Evolutionary conservation across 805 yeast genomes (phyloP).

Genomic region (Cyberlindnera suaveolens): DNA sequence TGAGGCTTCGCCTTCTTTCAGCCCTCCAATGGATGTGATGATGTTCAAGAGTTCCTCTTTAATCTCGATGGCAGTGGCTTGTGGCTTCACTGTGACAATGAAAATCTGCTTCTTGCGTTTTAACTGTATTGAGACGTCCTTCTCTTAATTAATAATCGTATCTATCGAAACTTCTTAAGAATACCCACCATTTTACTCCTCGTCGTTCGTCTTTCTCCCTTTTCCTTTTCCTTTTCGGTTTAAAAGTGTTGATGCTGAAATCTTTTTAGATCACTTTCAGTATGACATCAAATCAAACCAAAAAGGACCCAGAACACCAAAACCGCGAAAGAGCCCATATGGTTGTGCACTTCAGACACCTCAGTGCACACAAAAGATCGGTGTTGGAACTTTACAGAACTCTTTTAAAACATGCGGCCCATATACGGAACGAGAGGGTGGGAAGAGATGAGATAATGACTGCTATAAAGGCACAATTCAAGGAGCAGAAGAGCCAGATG

Average conservation of each 20-base stretch:
- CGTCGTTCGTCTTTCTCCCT: neutral
- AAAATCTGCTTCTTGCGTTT: slow-evolving; percentile 32
- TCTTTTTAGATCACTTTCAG: too few relatives aligned
- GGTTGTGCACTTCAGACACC: slow-evolving; percentile 26
- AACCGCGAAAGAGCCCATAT: neutral
- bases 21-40: slow-evolving; percentile 45
- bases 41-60: slow-evolving; percentile 29
- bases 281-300: too few relatives aligned
- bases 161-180: neutral
- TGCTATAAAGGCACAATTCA: slow-evolving; percentile 7
- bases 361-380: slow-evolving; percentile 23
- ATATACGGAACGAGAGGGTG: slow-evolving; percentile 5
- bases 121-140: slow-evolving; percentile 14
- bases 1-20: slow-evolving; percentile 20
- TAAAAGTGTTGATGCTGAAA: neutral
- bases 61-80: slow-evolving; percentile 21
- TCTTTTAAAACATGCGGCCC: slow-evolving; percentile 23
- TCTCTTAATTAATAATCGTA: neutral
- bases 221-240: neutral
- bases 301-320: neutral
- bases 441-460: neutral
- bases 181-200: neutral
- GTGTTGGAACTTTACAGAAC: slow-evolving; percentile 26
- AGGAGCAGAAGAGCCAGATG: slow-evolving; percentile 14
- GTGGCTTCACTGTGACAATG: slow-evolving; percentile 22